Evolutionary conservation across 2,329 filamentous ascomycete species (phyloP).

Genomic region (Fusarium devonianum): DNA sequence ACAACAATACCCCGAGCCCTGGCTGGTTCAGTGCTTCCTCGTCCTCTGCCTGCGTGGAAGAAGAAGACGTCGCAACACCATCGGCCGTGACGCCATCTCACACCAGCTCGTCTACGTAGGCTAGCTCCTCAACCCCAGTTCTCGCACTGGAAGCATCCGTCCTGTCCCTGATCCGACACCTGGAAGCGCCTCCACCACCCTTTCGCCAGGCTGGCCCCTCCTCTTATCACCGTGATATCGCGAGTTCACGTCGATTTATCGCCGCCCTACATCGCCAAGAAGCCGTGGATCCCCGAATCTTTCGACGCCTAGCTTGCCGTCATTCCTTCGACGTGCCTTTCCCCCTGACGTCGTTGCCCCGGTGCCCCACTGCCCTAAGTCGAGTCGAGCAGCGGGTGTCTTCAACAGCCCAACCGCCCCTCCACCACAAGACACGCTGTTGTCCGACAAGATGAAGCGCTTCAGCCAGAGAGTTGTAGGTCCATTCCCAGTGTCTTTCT

Average conservation of each 20-base stretch:
- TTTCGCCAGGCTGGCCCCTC: constrained; percentile 36
- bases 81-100: constrained; percentile 22
- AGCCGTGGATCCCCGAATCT: constrained; percentile 22
- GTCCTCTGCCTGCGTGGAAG: constrained; percentile 33
- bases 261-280: constrained; percentile 26
- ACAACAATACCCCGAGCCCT: constrained; percentile 36
- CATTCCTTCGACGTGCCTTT: constrained; percentile 32
- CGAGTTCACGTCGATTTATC: constrained; percentile 23
- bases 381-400: constrained; percentile 40
- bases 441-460: constrained; percentile 81
- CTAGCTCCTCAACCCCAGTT: constrained; percentile 14
- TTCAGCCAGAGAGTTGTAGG: constrained; percentile 97
- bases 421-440: constrained; percentile 37
- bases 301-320: constrained; percentile 29
- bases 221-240: constrained; percentile 21
- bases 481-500: constrained; percentile 36
- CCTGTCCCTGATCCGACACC: constrained; percentile 24
- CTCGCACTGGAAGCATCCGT: constrained; percentile 21
- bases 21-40: constrained; percentile 43
- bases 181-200: constrained; percentile 28
- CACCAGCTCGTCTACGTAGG: constrained; percentile 20
- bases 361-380: constrained; percentile 42
- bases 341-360: constrained; percentile 45
- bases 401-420: constrained; percentile 38
- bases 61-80: constrained; percentile 32